Base-by-base conservation (phyloP, 805 yeast genomes). In the Wickerhamiella occidentalis region DNA sequence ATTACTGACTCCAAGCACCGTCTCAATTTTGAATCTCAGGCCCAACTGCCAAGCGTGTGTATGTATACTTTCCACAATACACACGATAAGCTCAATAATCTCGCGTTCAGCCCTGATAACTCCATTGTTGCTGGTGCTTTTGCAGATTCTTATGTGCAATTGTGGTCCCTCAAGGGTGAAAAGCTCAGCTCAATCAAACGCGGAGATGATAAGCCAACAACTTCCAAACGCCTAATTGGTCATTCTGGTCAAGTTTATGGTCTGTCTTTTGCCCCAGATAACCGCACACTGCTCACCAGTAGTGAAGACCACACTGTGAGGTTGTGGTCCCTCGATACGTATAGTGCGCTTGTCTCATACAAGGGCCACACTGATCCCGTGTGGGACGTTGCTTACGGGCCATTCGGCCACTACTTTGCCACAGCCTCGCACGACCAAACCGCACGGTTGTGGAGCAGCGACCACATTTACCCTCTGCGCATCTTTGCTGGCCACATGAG, bases 1-100 rank as follows among this genome's bases (percentile, higher is more conserved):
- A 85, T 92, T 26, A 85, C 79, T 58, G 97, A 90, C 64, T 78
- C 90, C 7, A 73, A 95, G 52, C 76, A 84, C 29, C 77, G 81
- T 54, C 78, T 90, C 52, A 75, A 71, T 55, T 63, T 90, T 47
- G 84, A 79, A 18, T 40, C 52, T 18, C 95, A 84, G 66, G 82
- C 94, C 3, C 71, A 86, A 19, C 76, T 90, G 22, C 98, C 98
- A 19, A 83, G 94, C 50, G 95, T 90, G 30, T 92, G 97, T 66
- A 85, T 90, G 95, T 92, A 92, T 69, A 90, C 97, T 0, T 88
- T 92, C 69, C 98, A 92, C 70, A 92, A 92, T 66, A 85, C 96
- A 9, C 82, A 85, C 62, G 82, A 82, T 55, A 94, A 84, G 53
- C 70, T 92, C 73, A 84, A 94, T n/a, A 78, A 87, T 45, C 62